Evolutionary conservation across 495 filamentous ascomycete genomes (phyloP).

Genomic region (Penicillium paxilli): DNA sequence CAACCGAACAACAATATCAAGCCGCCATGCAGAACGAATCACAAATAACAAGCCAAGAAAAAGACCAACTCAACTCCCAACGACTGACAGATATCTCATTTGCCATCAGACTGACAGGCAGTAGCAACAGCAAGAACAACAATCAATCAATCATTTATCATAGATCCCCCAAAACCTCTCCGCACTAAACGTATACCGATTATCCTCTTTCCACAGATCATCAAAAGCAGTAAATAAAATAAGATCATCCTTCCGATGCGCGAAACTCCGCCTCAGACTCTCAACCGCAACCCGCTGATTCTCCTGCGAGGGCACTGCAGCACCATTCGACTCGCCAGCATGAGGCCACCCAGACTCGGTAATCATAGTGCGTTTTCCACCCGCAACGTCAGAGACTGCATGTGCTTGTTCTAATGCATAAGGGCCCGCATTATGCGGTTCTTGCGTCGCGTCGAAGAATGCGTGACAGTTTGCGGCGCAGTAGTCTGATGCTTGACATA

Average conservation of each 20-base stretch:
- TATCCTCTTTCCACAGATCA: slow-evolving; percentile 76
- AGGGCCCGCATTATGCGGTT: slow-evolving; percentile 57
- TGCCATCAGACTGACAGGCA: too few species aligned
- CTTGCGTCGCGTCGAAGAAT: slow-evolving; percentile 71
- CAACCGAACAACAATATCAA: not conserved
- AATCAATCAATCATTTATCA: slow-evolving; percentile 13
- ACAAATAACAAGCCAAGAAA: not conserved
- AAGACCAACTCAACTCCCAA: not conserved
- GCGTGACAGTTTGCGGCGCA: slow-evolving; percentile 81
- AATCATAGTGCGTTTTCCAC: slow-evolving; percentile 58
- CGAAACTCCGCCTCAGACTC: slow-evolving; percentile 58
- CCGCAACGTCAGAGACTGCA: slow-evolving; percentile 49
- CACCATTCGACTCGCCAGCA: slow-evolving; percentile 59
- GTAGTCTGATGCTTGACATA: slow-evolving; percentile 75
- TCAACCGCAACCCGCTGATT: slow-evolving; percentile 66
- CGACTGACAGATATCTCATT: not conserved
- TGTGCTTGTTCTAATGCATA: slow-evolving; percentile 58
- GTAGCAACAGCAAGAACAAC: too few species aligned
- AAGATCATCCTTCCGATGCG: slow-evolving; percentile 43
- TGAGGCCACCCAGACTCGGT: slow-evolving; percentile 87
- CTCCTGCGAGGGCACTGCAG: slow-evolving; percentile 59
- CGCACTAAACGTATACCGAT: slow-evolving; percentile 58
- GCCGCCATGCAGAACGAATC: not conserved
- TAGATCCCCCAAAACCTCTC: slow-evolving; percentile 74
- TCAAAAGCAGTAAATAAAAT: slow-evolving; percentile 77